Conservation (phyloP, 805 yeast species). For the Wickerhamomyces hampshirensis region DNA sequence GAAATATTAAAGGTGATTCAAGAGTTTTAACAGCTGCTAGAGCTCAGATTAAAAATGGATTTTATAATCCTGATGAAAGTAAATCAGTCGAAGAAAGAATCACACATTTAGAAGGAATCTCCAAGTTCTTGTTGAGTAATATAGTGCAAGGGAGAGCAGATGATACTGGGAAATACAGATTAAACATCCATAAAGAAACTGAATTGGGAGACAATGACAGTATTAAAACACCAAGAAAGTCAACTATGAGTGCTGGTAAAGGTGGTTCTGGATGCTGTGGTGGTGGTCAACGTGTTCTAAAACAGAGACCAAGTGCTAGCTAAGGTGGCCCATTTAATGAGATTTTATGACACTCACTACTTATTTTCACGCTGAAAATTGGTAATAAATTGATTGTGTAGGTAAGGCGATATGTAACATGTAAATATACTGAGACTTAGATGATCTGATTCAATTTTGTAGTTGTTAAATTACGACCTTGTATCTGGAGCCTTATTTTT, state of each 20-base stretch:
- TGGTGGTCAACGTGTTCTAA: constrained; percentile 15
- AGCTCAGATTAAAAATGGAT: constrained; percentile 51
- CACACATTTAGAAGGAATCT: constrained; percentile 61
- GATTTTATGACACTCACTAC: too few relatives aligned
- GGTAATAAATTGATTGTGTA: too few relatives aligned
- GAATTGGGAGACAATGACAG: constrained; percentile 91
- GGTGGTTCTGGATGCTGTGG: constrained; percentile 33
- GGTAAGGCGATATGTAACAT: background rate
- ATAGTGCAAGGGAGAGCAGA: constrained; percentile 77
- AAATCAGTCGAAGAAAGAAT: constrained; percentile 46
- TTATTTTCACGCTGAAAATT: too few relatives aligned
- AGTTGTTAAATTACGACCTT: background rate
- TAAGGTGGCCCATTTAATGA: too few relatives aligned
- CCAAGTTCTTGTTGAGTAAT: constrained; percentile 61
- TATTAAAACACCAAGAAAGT: constrained; percentile 51
- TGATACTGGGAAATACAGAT: constrained; percentile 38
- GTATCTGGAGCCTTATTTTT: too few relatives aligned
- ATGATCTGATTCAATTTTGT: background rate
- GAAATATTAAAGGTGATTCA: constrained; percentile 24
- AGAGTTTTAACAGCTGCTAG: constrained; percentile 56
- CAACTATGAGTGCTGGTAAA: constrained; percentile 55
- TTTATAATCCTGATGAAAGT: constrained; percentile 42
- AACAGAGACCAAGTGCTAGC: constrained; percentile 6
- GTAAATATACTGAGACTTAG: background rate
- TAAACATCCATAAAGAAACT: constrained; percentile 74